Base-by-base conservation (phyloP, 148 eudicot species). In the Vaccinium macrocarpon region DNA sequence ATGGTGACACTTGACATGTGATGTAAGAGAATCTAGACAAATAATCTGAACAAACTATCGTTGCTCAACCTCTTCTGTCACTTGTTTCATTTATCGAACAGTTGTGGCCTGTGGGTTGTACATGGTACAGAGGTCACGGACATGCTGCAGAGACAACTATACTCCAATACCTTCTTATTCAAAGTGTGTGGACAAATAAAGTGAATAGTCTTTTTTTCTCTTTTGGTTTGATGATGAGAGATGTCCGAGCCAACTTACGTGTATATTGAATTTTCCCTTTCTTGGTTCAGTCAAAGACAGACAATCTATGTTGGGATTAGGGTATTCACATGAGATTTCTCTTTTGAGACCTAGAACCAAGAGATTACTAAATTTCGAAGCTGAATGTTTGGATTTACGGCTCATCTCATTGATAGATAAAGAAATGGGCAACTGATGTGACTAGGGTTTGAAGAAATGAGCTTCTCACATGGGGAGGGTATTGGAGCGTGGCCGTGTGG, bases 381-480 rank as follows among this genome's bases (percentile, higher is more conserved):
- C 77, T 35, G 8, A 9, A 38, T 15, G 3, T 38, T 32, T 1
- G n/a, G 13, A 16, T 56, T 56, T 1, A 42, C 46, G 5, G 46
- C 5, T 4, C 46, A 42, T 42, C 46, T 0, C 46, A 42, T 42
- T 42, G 46, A 42, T 42, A 42, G 6, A 42, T 42, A 4, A 42
- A 42, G 46, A 42, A 42, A 42, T 8, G 73, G 73, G 13, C 73
- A 27, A 68, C 27, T 66, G 8, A 49, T 11, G 23, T 11, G 80
- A 21, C 11, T 29, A 12, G 51, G 21, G 51, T 46, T 38, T 46
- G 51, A 42, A 74, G 78, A 74, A 74, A 74, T 18, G 12, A 29
- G 78, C 8, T 25, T 73, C 78, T 8, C 78, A 74, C 78, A 74
- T 74, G 78, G 53, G 78, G 78, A 74, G 52, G 35, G 71, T 9